Evolutionary conservation across 2,329 filamentous ascomycete genomes (phyloP).

Genomic region (Ascochyta pisi): DNA sequence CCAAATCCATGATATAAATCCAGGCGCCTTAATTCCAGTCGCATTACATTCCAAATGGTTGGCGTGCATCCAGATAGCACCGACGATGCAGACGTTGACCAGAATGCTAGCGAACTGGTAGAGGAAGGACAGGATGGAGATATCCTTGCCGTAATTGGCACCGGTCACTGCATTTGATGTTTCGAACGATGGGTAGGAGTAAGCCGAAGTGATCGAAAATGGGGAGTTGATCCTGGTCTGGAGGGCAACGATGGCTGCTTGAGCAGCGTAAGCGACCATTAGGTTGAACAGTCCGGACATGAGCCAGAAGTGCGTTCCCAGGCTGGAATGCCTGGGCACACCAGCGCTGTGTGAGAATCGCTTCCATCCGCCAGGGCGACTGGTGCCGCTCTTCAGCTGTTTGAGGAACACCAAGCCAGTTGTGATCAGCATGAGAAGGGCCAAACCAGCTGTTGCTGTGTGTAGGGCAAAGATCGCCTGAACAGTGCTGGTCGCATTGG

Average conservation of each 20-base stretch:
- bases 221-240: conserved; percentile 22
- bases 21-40: conserved; percentile 22
- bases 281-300: conserved; percentile 24
- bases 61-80: conserved; percentile 28
- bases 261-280: conserved; percentile 23
- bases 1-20: conserved; percentile 20
- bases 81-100: conserved; percentile 32
- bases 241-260: conserved; percentile 23
- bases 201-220: conserved; percentile 23
- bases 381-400: conserved; percentile 19
- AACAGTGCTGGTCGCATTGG: conserved; percentile 22
- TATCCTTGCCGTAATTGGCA: conserved; percentile 15
- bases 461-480: conserved; percentile 28
- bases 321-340: conserved; percentile 15
- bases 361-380: conserved; percentile 17
- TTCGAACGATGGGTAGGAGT: conserved; percentile 23
- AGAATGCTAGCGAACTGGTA: conserved; percentile 28
- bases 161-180: not conserved
- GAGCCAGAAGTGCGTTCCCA: conserved; percentile 24
- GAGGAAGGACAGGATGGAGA: conserved; percentile 26
- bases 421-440: conserved; percentile 17
- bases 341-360: conserved; percentile 6
- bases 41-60: conserved; percentile 28
- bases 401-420: conserved; percentile 19
- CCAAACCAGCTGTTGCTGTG: conserved; percentile 21